phyloP scores from a whole-genome alignment of 164 flowering plant genomes.

The Houttuynia cordata region DNA sequence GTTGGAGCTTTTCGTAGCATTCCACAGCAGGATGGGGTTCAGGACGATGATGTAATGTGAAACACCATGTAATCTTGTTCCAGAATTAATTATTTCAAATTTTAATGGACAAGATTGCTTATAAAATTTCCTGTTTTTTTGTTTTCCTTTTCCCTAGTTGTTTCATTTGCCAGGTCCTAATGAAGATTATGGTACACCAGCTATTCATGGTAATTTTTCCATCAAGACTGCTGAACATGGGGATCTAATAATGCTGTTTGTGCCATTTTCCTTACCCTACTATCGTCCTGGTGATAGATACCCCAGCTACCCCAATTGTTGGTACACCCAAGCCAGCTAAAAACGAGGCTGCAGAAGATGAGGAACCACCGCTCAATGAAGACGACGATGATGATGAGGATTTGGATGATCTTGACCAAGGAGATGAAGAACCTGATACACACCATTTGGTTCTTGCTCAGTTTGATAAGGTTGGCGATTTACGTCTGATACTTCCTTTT shows the following conservation, averaged over 20 bases:
- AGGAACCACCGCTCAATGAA: conserved; percentile 69
- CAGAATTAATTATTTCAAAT: not conserved
- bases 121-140: not conserved
- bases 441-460: conserved; percentile 86
- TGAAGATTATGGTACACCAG: conserved; percentile 94
- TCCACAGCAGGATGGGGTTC: conserved; percentile 76
- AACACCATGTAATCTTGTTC: conserved; percentile 39
- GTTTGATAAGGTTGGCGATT: conserved; percentile 70
- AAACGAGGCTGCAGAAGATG: conserved; percentile 59
- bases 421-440: conserved; percentile 66
- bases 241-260: not conserved
- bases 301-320: conserved; percentile 57
- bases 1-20: conserved; percentile 25
- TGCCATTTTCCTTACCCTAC: not conserved
- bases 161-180: conserved; percentile 74
- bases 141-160: conserved; percentile 29
- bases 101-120: not conserved
- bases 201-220: conserved; percentile 44
- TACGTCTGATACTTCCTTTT: too few species aligned
- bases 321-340: conserved; percentile 19
- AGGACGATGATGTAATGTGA: conserved; percentile 60
- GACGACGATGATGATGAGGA: conserved; percentile 88
- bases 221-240: not conserved
- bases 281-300: conserved; percentile 22
- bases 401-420: conserved; percentile 69